A percentile compares a stretch with the other conserved stretches of the same genome.
Conservation (phyloP, 805 yeast species). For the Wickerhamiella australiensis region DNA sequence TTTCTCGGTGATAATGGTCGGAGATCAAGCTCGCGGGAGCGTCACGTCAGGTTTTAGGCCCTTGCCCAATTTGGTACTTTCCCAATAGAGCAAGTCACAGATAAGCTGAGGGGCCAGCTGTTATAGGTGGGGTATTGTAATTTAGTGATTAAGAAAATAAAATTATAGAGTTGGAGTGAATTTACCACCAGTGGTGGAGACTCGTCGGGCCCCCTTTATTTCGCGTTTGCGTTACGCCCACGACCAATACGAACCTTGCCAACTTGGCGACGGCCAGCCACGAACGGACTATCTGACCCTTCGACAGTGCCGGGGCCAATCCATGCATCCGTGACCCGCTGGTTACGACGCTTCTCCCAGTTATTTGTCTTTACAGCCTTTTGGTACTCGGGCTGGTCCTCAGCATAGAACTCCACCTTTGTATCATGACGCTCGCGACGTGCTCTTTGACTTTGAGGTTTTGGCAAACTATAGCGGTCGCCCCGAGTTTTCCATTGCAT, state of each 20-base stretch:
- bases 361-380: conserved; percentile 78
- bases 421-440: conserved; percentile 65
- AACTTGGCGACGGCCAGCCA: conserved; percentile 38
- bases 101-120: too few relatives aligned
- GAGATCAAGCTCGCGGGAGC: not conserved
- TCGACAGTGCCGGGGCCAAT: conserved; percentile 83
- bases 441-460: conserved; percentile 76
- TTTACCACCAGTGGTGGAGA: too few relatives aligned
- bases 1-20: not conserved
- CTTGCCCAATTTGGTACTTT: not conserved
- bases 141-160: not conserved
- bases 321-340: conserved; percentile 74
- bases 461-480: conserved; percentile 63
- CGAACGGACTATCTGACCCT: conserved; percentile 81
- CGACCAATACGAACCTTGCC: conserved; percentile 64
- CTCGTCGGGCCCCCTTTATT: too few relatives aligned
- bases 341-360: conserved; percentile 78
- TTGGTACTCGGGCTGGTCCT: conserved; percentile 88
- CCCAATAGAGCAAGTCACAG: not conserved
- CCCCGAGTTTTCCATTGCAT: conserved; percentile 93
- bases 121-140: not conserved
- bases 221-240: conserved; percentile 59
- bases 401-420: conserved; percentile 63
- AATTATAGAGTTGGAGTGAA: too few relatives aligned
- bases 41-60: not conserved